Conservation (phyloP, 306 rosid genomes). For the Parietaria judaica region DNA sequence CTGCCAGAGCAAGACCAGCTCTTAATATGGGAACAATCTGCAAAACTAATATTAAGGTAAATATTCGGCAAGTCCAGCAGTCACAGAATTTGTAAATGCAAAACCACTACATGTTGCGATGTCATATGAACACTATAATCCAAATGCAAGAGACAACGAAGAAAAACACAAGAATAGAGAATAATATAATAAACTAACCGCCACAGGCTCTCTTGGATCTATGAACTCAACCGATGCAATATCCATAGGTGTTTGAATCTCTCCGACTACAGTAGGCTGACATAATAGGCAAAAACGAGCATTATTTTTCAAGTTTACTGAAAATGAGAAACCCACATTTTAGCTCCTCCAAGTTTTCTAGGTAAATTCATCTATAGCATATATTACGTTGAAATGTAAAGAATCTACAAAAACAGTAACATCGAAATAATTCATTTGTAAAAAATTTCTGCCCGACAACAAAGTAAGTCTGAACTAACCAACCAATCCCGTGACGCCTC, state of each 20-base stretch:
- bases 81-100: too few relatives aligned
- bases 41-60: conserved; percentile 25
- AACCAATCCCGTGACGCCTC: conserved; percentile 97
- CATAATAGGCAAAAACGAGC: conserved; percentile 4
- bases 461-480: conserved; percentile 47
- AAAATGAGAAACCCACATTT: not conserved
- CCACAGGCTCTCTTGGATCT: conserved; percentile 91
- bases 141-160: not conserved
- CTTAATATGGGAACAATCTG: conserved; percentile 89
- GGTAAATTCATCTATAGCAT: too few relatives aligned
- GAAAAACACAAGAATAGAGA: conserved; percentile 6
- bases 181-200: conserved; percentile 32
- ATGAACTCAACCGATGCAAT: conserved; percentile 83
- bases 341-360: not conserved
- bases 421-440: too few relatives aligned
- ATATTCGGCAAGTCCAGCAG: too few relatives aligned
- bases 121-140: not conserved
- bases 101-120: too few relatives aligned
- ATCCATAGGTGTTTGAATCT: conserved; percentile 87
- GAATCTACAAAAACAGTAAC: not conserved
- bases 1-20: conserved; percentile 91
- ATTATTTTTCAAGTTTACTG: not conserved
- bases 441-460: not conserved
- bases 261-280: conserved; percentile 77
- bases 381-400: too few relatives aligned